These are phyloP conservation scores for Musa balbisiana DNA, from an alignment of 202 grass and related monocot species.

Conservation along the genomic window DNA sequence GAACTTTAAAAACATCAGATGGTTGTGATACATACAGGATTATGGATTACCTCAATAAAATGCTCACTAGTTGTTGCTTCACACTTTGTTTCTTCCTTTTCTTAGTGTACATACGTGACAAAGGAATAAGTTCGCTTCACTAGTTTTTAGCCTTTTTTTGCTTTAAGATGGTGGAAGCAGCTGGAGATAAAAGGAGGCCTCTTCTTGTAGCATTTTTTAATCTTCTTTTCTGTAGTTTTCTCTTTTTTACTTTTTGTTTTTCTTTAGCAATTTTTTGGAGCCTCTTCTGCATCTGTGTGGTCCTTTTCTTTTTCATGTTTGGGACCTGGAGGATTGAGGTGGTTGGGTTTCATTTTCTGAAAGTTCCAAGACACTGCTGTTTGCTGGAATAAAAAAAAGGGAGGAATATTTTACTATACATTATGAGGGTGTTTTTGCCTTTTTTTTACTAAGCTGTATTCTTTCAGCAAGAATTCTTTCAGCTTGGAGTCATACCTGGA, in stretches of 20 bases:
- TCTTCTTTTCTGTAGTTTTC: background rate
- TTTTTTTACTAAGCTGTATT: conserved; percentile 24
- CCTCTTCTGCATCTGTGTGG: background rate
- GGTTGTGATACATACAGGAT: too few species aligned
- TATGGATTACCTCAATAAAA: too few species aligned
- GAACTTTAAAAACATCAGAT: too few species aligned
- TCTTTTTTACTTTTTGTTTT: background rate
- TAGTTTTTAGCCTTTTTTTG: too few species aligned
- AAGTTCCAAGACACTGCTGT: background rate
- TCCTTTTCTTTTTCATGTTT: background rate
- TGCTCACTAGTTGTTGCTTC: too few species aligned
- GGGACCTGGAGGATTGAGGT: background rate
- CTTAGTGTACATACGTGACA: too few species aligned
- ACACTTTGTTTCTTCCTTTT: too few species aligned
- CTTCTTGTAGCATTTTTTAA: too few species aligned
- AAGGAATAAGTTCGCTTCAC: too few species aligned
- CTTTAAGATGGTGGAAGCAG: too few species aligned
- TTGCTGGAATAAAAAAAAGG: background rate
- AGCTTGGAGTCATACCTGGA: conserved; percentile 87
- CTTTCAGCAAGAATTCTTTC: conserved; percentile 50
- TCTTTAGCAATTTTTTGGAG: background rate
- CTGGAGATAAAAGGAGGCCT: too few species aligned
- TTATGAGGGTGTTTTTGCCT: background rate
- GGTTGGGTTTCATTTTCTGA: background rate
- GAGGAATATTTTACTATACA: background rate